A percentile compares a stretch with the other conserved stretches of the same genome.
phyloP scores from a whole-genome alignment of 2,329 filamentous ascomycete genomes.

The Epichloe coenophiala region DNA sequence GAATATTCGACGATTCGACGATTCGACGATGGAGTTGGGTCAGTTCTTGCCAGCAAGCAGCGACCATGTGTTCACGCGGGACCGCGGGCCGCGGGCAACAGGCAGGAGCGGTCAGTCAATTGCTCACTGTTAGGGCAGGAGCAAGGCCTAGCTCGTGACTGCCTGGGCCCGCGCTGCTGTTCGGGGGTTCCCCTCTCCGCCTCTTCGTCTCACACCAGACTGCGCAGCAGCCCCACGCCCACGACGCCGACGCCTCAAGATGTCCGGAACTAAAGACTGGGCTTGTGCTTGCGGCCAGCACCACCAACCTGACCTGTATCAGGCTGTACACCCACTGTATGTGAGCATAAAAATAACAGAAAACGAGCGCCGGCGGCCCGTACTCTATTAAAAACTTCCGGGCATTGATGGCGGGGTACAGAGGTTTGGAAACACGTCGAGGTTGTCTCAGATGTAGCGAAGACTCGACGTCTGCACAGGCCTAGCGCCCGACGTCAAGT shows the following conservation, averaged over 20 bases:
- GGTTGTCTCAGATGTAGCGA: constrained; percentile 5
- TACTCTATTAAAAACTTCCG: no score
- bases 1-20: neutral
- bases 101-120: neutral
- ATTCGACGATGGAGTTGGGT: neutral
- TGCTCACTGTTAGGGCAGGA: neutral
- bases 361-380: no score
- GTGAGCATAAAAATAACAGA: no score
- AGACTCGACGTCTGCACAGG: neutral
- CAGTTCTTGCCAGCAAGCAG: neutral
- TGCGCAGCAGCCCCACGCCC: no score
- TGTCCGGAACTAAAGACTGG: no score
- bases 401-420: neutral
- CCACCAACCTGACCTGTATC: no score
- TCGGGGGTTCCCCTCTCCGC: no score
- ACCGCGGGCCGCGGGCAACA: neutral
- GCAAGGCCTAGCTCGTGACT: neutral
- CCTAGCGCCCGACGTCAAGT: neutral
- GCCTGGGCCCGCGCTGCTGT: neutral
- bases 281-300: no score
- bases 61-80: neutral
- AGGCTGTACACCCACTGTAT: no score
- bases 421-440: constrained; percentile 1
- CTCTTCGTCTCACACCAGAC: no score
- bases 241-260: no score